These are phyloP conservation scores for Phytophthora sojae DNA, from an alignment of 352 stramenopile genomes.

Conservation along the genomic window DNA sequence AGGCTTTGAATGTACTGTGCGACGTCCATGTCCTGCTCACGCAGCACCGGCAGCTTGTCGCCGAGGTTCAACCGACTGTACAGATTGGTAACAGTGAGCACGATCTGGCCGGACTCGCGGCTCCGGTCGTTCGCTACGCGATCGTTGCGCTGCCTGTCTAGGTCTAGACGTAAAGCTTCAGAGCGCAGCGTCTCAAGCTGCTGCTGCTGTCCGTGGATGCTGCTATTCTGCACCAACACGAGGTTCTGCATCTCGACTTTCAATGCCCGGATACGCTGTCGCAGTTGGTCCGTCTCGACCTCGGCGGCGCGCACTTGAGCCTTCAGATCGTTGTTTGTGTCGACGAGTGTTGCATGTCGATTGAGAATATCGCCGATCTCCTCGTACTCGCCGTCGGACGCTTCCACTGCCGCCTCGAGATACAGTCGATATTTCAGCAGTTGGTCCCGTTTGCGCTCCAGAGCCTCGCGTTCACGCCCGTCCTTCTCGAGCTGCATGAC, in stretches of 20 bases:
- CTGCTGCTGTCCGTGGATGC: conserved; percentile 84
- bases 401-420: conserved; percentile 82
- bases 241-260: conserved; percentile 88
- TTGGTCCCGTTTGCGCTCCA: conserved; percentile 82
- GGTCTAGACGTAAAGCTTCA: conserved; percentile 82
- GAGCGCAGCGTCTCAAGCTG: conserved; percentile 80
- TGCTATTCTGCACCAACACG: conserved; percentile 87
- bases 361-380: conserved; percentile 89
- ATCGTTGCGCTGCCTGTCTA: conserved; percentile 81
- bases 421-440: conserved; percentile 89
- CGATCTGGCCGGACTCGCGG: conserved; percentile 89
- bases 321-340: conserved; percentile 90
- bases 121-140: conserved; percentile 84
- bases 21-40: conserved; percentile 80
- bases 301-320: conserved; percentile 73
- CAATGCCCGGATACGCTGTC: conserved; percentile 76
- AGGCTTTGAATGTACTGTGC: conserved; percentile 79
- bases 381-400: conserved; percentile 86
- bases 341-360: conserved; percentile 83
- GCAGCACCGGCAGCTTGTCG: conserved; percentile 75
- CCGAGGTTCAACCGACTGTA: conserved; percentile 88
- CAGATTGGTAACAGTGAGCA: conserved; percentile 92
- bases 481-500: conserved; percentile 79
- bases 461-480: conserved; percentile 60
- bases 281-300: conserved; percentile 79